Percentiles rank a stretch among this genome's conserved stretches.
Conservation (phyloP, 2,329 filamentous ascomycete genomes). For the Calonectria leucothoes region DNA sequence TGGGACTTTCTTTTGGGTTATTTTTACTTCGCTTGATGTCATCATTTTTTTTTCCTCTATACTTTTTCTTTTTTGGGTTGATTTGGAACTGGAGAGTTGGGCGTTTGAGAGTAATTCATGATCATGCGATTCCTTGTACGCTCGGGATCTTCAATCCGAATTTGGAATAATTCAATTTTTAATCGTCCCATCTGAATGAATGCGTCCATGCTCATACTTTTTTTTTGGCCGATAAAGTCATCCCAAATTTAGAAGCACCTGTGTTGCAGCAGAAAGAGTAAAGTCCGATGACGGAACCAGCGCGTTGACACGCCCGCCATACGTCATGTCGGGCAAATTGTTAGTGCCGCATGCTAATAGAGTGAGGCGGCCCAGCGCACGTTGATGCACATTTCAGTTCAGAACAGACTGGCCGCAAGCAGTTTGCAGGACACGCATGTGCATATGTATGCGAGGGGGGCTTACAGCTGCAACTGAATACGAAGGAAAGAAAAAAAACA, state of each 20-base stretch:
- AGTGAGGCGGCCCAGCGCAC: background rate
- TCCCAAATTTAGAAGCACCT: background rate
- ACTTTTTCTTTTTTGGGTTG: background rate
- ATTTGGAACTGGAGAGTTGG: background rate
- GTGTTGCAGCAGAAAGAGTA: background rate
- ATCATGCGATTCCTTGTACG: background rate
- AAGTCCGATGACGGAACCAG: background rate
- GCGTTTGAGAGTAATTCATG: background rate
- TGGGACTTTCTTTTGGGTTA: background rate
- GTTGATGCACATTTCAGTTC: background rate
- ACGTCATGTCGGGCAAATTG: constrained; percentile 2
- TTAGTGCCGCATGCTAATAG: background rate
- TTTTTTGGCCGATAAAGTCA: background rate
- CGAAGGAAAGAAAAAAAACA: background rate
- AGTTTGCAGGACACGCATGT: background rate
- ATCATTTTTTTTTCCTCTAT: background rate
- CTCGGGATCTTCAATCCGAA: background rate
- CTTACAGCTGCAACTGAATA: background rate
- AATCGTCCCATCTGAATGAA: background rate
- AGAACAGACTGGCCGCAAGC: background rate
- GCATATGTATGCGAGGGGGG: background rate
- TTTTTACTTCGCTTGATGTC: background rate
- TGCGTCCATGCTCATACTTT: background rate
- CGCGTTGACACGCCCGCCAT: background rate
- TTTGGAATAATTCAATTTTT: background rate